Conservation (phyloP, 1,284 basidiomycete genomes). For the Cerioporus squamosus region DNA sequence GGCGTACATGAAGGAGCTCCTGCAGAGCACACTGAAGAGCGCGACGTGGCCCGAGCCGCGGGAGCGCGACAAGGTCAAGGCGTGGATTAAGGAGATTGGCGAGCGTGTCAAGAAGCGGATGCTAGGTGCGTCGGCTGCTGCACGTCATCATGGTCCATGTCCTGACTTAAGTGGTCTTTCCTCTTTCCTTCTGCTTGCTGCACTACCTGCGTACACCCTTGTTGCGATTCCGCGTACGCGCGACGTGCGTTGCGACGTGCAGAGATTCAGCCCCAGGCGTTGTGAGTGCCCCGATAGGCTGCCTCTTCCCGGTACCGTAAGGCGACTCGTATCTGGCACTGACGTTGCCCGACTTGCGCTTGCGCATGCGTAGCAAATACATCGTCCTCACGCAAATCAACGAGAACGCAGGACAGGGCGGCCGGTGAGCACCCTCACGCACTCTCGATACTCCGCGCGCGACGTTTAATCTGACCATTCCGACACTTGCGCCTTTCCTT, state of each 20-base stretch:
- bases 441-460: neutral
- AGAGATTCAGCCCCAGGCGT: slow-evolving; percentile 78
- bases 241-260: slow-evolving; percentile 12
- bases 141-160: neutral
- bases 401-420: slow-evolving; percentile 81
- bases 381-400: slow-evolving; percentile 82
- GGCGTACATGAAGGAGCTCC: slow-evolving; percentile 78
- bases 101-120: slow-evolving; percentile 82
- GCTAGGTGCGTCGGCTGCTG: slow-evolving; percentile 45
- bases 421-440: slow-evolving; percentile 54
- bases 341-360: neutral
- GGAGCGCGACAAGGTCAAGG: slow-evolving; percentile 70
- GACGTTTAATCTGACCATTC: slow-evolving; percentile 3
- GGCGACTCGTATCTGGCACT: no score
- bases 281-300: slow-evolving; percentile 55
- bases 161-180: neutral
- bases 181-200: neutral
- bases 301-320: neutral
- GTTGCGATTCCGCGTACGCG: neutral
- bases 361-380: slow-evolving; percentile 74
- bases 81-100: slow-evolving; percentile 81
- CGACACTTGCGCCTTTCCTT: neutral
- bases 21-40: slow-evolving; percentile 66
- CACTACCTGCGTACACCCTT: neutral
- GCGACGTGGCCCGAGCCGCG: slow-evolving; percentile 68